Evolutionary conservation across 1,139 yeast species (phyloP).

Genomic region (Zygotorulaspora mrakii): DNA sequence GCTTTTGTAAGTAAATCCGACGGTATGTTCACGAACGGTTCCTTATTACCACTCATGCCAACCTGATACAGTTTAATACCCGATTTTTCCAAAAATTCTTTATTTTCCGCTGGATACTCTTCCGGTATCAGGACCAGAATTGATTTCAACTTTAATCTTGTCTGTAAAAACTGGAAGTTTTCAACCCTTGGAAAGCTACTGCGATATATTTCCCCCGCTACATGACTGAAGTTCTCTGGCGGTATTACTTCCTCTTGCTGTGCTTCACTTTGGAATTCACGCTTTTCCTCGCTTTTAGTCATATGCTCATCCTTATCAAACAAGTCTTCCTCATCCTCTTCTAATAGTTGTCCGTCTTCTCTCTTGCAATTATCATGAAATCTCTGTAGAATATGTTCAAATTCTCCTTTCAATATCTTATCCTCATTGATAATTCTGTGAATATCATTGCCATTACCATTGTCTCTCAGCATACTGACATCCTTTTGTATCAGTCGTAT

Average conservation of each 20-base stretch:
- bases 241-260: conserved; percentile 43
- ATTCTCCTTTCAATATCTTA: conserved; percentile 14
- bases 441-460: conserved; percentile 13
- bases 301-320: conserved; percentile 21
- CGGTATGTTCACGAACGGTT: conserved; percentile 84
- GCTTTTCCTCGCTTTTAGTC: conserved; percentile 3
- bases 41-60: conserved; percentile 94
- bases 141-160: conserved; percentile 58
- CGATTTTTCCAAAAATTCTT: conserved; percentile 55
- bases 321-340: conserved; percentile 33
- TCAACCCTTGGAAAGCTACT: conserved; percentile 85
- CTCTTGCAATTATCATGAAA: conserved; percentile 15
- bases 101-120: conserved; percentile 77
- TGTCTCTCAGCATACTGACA: conserved; percentile 10
- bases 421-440: conserved; percentile 17
- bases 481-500: conserved; percentile 20
- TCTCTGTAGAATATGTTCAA: conserved; percentile 17
- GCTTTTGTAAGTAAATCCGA: conserved; percentile 77
- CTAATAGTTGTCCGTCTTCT: conserved; percentile 11
- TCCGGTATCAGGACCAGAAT: conserved; percentile 86
- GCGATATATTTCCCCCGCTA: conserved; percentile 73
- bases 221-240: conserved; percentile 93
- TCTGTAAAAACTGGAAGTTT: conserved; percentile 66
- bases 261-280: not conserved
- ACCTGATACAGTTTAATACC: conserved; percentile 73